Percentiles rank a stretch among this genome's conserved stretches.
phyloP scores from a whole-genome alignment of 2,329 filamentous ascomycete species.

The Paracamarosporium sp. region DNA sequence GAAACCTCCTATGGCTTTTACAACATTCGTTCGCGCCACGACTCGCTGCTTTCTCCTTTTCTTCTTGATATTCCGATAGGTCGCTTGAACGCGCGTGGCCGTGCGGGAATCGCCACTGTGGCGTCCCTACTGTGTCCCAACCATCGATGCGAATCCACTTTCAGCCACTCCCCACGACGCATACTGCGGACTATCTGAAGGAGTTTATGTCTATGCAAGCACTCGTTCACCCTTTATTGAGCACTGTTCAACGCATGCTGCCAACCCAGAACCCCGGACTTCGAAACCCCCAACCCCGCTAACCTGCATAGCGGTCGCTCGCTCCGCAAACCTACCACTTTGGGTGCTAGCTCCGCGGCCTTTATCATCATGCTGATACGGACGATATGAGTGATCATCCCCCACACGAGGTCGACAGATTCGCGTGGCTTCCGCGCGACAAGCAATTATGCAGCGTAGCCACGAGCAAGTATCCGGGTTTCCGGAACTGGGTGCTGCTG shows the following conservation, averaged over 20 bases:
- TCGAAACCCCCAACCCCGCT: slow-evolving; percentile 4
- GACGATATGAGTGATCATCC: background rate
- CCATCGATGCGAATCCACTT: background rate
- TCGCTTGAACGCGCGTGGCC: background rate
- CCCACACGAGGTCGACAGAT: background rate
- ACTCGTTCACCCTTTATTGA: background rate
- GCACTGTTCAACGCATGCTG: background rate
- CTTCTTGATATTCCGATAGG: background rate
- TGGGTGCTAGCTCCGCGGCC: background rate
- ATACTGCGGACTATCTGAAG: background rate
- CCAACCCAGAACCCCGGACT: background rate
- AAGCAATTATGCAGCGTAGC: background rate
- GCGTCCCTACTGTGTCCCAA: background rate
- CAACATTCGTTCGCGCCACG: background rate
- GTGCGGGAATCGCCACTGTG: background rate
- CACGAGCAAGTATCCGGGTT: background rate
- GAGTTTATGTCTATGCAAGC: too few species aligned
- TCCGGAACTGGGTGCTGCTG: background rate
- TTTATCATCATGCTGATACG: slow-evolving; percentile 4
- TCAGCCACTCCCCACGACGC: background rate
- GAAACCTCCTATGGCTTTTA: background rate
- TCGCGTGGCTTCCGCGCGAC: background rate
- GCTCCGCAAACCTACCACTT: background rate
- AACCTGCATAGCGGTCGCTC: background rate
- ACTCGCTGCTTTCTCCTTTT: background rate